Evolutionary conservation across 371 early-diverging fungal species (phyloP), one percentile per base, ranked within the genome.

Genomic region (Actinomortierella wolfii): DNA sequence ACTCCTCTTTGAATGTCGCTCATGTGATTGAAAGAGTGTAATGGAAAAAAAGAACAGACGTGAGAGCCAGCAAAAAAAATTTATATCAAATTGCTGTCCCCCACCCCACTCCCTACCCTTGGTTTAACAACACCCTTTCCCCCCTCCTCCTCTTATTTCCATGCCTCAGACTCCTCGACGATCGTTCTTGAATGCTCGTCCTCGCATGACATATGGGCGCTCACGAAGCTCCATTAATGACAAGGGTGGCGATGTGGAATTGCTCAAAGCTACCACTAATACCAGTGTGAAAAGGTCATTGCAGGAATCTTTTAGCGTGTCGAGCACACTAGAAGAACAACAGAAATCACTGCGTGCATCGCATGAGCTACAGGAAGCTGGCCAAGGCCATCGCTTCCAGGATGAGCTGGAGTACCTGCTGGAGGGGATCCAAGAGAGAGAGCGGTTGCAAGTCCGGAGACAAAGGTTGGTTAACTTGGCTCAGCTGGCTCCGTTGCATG

Each of bases 331-430:
- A 7, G 24, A 67, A 52, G 76, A 60, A 59, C 56, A 57, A 50
- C 28, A 75, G 41, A 24, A 70, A 57, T 23, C 67, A 61, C 24
- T 78, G 50, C 53, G 60, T 58, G 56, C 68, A 62, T 62, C 73
- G 9, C 86, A 86, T 51, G 87, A 86, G 52, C 70, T 87, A 9
- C 68, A 81, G 14, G 83, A 81, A 46, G 78, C 79, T 20, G 87
- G 87, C 2, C 82, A 82, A 49, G 66, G 62, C 25, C 77, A 81
- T 41, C 69, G 81, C n/a, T 80, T 87, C 64, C 70, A 56, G 23
- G 87, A 86, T 51, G 86, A 83, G 56, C 79, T 85, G 61, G 80
- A 81, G n/a, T 86, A 85, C 53, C 54, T 83, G n/a, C 21, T 81
- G 18, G 76, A 74, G 18, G 86, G 87, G 4, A 57, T 87, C 7